Base-by-base conservation (phyloP, 306 rosid genomes). In the Albizia julibrissin region DNA sequence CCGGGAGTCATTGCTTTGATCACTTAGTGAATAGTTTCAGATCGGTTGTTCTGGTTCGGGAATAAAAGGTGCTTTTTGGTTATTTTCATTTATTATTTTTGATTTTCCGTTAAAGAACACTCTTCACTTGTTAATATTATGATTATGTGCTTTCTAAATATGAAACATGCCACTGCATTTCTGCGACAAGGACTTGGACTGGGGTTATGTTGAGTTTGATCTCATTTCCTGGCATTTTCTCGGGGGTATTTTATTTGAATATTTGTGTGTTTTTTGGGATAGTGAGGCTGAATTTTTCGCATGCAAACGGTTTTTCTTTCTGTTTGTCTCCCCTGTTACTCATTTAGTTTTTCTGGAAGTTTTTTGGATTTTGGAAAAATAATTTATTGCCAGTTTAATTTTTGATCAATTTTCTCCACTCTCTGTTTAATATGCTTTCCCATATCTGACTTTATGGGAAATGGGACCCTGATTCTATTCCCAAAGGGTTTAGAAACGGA, bases 241-340 rank as follows among this genome's bases (percentile, higher is more conserved):
- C 43, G 66, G 44, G 80, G 40, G 80, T 65, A 19, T 58, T 58
- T 26, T 4, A 37, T 59, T 52, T 61, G 62, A 3, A 24, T 62
- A 26, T 22, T 72, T 76, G 43, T 26, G 67, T 65, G 4, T 69
- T 52, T 37, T 66, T 81, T 13, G 27, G 65, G 27, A 6, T 4
- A 68, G 66, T 50, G 77, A 56, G 73, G 81, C 56, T 86, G 76
- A 86, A 42, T 14, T 50, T 39, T 29, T 83, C 84, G 80, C 89
- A 86, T 86, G 89, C 89, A 86, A 21, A 42, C 71, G 74, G 47
- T 61, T 86, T 61, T 33, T 46, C 68, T 71, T 56, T 40, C 33
- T 78, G 10, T 21, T 46, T 39, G 0, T 27, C 5, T 34, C 47
- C 65, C 22, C 27, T 29, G 22, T 52, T 76, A 24, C 49, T 71